Evolutionary conservation across 257 asterid species (phyloP).

Genomic region (Solanum dulcamara): DNA sequence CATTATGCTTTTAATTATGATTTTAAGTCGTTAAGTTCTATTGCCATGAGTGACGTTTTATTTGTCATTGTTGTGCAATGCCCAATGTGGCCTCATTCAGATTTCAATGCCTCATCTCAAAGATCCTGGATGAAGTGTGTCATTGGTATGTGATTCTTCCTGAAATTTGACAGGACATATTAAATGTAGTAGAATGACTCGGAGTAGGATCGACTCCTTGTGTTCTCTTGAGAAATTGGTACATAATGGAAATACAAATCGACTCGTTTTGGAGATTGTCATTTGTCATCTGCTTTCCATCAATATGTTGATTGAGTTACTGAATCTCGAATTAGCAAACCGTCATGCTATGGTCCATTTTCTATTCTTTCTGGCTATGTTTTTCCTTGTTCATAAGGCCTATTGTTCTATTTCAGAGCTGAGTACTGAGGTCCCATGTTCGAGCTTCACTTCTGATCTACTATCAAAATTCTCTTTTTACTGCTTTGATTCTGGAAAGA

Average conservation of each 20-base stretch:
- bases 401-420: background rate
- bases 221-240: constrained; percentile 7
- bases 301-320: background rate
- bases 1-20: background rate
- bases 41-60: background rate
- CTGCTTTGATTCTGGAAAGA: background rate
- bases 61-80: background rate
- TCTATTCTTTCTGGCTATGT: background rate
- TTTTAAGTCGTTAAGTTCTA: background rate
- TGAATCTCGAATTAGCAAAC: background rate
- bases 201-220: constrained; percentile 6
- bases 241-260: background rate
- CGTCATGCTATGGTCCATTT: background rate
- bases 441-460: too few species aligned
- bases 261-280: background rate
- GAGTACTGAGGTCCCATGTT: too few species aligned
- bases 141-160: background rate
- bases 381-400: background rate
- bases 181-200: background rate
- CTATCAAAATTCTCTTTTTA: too few species aligned
- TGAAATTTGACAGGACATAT: background rate
- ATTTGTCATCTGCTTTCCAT: background rate
- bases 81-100: background rate
- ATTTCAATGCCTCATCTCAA: background rate
- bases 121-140: background rate